Evolutionary conservation across 1,284 basidiomycete species (phyloP).

Genomic region (Cystobasidiaceae sp.): DNA sequence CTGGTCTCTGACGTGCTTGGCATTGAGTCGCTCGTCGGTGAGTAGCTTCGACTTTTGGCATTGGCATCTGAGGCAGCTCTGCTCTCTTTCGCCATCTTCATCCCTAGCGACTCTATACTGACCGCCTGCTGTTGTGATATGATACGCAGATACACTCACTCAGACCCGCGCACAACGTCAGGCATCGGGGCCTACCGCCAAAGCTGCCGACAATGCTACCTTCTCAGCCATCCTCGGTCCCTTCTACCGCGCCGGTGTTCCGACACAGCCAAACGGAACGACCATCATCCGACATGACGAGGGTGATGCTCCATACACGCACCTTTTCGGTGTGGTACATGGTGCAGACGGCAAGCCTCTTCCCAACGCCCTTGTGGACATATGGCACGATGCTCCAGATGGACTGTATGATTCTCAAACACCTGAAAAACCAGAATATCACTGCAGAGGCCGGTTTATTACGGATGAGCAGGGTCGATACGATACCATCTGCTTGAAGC

Average conservation of each 20-base stretch:
- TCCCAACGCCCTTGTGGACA: constrained; percentile 45
- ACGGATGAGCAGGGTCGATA: constrained; percentile 46
- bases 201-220: constrained; percentile 35
- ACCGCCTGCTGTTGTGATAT: background rate
- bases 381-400: constrained; percentile 49
- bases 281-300: constrained; percentile 44
- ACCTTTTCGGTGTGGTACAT: constrained; percentile 44
- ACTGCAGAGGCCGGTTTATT: constrained; percentile 42
- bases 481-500: constrained; percentile 43
- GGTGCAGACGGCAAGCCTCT: constrained; percentile 45
- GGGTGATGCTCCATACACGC: constrained; percentile 42
- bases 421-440: constrained; percentile 45
- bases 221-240: constrained; percentile 47
- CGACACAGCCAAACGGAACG: constrained; percentile 43
- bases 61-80: too few relatives aligned
- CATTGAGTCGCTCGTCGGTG: constrained; percentile 47
- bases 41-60: too few relatives aligned
- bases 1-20: constrained; percentile 49
- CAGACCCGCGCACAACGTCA: constrained; percentile 21
- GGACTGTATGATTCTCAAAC: constrained; percentile 49
- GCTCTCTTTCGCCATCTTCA: background rate
- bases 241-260: constrained; percentile 46
- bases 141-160: constrained; percentile 21
- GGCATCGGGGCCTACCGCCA: constrained; percentile 33
- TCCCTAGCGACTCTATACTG: background rate